Conservation (phyloP, 202 grass and related monocot species). For the Panicum hallii region DNA sequence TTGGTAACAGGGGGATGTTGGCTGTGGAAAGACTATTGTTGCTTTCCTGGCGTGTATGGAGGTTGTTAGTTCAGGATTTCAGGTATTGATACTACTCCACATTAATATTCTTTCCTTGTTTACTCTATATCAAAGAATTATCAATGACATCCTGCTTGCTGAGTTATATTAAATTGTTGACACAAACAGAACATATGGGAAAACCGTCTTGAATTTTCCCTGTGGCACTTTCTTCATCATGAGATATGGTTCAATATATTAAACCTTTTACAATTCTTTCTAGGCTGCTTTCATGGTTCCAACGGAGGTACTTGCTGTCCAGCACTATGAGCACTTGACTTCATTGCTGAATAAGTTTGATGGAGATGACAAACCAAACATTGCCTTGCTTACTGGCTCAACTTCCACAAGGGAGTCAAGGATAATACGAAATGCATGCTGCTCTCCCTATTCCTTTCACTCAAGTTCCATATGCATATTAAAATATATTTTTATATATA, state of each 20-base stretch:
- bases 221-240: slow-evolving; percentile 37
- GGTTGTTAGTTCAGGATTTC: slow-evolving; percentile 92
- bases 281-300: slow-evolving; percentile 98
- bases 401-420: slow-evolving; percentile 75
- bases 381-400: slow-evolving; percentile 92
- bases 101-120: slow-evolving; percentile 30
- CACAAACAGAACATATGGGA: slow-evolving; percentile 22
- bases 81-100: slow-evolving; percentile 56
- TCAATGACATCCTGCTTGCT: slow-evolving; percentile 21
- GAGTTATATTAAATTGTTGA: slow-evolving; percentile 37
- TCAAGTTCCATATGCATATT: slow-evolving; percentile 34
- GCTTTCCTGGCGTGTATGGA: slow-evolving; percentile 95
- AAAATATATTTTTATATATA: slow-evolving; percentile 33
- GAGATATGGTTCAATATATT: slow-evolving; percentile 32
- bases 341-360: slow-evolving; percentile 82
- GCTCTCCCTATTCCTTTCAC: slow-evolving; percentile 43
- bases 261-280: slow-evolving; percentile 40
- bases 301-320: slow-evolving; percentile 84
- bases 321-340: slow-evolving; percentile 79
- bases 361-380: slow-evolving; percentile 69
- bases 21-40: slow-evolving; percentile 96
- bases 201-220: slow-evolving; percentile 13
- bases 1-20: slow-evolving; percentile 81
- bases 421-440: slow-evolving; percentile 73
- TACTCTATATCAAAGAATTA: slow-evolving; percentile 37